phyloP scores from a whole-genome alignment of 805 yeast genomes.

The Brettanomyces bruxellensis region DNA sequence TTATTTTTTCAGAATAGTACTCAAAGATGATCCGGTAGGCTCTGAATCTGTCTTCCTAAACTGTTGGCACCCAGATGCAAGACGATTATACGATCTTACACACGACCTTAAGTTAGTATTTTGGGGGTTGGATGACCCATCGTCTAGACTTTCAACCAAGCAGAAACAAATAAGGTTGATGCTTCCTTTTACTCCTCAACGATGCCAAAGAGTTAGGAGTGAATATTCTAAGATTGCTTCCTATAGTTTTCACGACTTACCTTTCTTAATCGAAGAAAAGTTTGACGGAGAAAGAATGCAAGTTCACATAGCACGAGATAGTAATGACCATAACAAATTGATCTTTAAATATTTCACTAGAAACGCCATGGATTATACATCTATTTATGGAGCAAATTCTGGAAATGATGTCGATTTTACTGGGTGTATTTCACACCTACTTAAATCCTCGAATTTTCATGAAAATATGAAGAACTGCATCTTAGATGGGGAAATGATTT shows the following conservation, averaged over 20 bases:
- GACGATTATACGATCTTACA: slow-evolving; percentile 53
- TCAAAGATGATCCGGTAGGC: slow-evolving; percentile 52
- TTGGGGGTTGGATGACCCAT: slow-evolving; percentile 44
- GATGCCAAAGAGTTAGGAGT: slow-evolving; percentile 47
- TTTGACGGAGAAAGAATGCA: slow-evolving; percentile 89
- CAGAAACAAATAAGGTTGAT: slow-evolving; percentile 35
- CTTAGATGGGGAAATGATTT: slow-evolving; percentile 91
- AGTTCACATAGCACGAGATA: slow-evolving; percentile 50
- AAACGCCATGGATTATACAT: slow-evolving; percentile 64
- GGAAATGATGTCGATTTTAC: slow-evolving; percentile 9
- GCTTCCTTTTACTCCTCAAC: slow-evolving; percentile 67
- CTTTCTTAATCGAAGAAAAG: slow-evolving; percentile 77
- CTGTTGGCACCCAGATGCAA: slow-evolving; percentile 76
- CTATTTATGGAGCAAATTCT: slow-evolving; percentile 46
- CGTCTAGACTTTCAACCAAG: slow-evolving; percentile 29
- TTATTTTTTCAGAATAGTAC: slow-evolving; percentile 59
- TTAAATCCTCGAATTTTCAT: slow-evolving; percentile 22
- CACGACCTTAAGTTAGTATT: slow-evolving; percentile 55
- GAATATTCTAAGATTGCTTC: slow-evolving; percentile 44
- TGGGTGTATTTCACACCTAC: slow-evolving; percentile 24
- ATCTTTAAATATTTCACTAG: slow-evolving; percentile 50
- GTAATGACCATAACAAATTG: slow-evolving; percentile 19
- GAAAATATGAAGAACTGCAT: slow-evolving; percentile 29
- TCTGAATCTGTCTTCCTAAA: slow-evolving; percentile 50
- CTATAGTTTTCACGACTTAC: slow-evolving; percentile 16